A percentile compares a stretch with the other conserved stretches of the same genome.
phyloP scores from a whole-genome alignment of 192 early-diverging fungal species.

The Jimgerdemannia flammicorona region DNA sequence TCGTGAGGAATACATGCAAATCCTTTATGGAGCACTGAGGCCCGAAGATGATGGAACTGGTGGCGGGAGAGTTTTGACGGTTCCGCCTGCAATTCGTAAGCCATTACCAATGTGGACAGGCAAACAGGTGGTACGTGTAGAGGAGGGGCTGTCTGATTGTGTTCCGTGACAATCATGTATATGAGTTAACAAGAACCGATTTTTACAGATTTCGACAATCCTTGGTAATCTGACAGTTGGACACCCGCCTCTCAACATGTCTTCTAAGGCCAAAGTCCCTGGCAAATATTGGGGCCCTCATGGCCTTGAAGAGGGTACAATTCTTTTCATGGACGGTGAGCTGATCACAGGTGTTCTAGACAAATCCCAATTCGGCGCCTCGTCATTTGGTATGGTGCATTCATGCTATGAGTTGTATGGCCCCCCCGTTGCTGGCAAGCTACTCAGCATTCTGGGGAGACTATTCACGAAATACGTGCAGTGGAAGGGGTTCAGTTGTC shows the following conservation, averaged over 20 bases:
- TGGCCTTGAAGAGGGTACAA: conserved; percentile 78
- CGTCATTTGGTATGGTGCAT: conserved; percentile 90
- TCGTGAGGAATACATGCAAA: conserved; percentile 88
- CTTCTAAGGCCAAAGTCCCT: conserved; percentile 83
- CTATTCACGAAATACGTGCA: conserved; percentile 91
- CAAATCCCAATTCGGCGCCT: conserved; percentile 96
- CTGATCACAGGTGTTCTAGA: conserved; percentile 92
- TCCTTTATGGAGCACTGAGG: conserved; percentile 84
- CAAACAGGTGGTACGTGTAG: conserved; percentile 76
- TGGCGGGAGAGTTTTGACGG: conserved; percentile 75
- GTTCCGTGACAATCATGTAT: conserved; percentile 7
- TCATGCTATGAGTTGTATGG: conserved; percentile 95
- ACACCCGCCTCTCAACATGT: conserved; percentile 76
- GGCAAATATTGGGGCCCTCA: conserved; percentile 80
- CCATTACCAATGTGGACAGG: conserved; percentile 93
- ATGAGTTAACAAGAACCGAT: conserved; percentile 4
- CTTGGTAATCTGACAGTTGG: conserved; percentile 86
- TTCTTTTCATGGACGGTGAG: conserved; percentile 85
- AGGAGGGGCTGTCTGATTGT: background rate
- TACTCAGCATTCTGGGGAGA: conserved; percentile 87
- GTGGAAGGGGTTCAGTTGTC: conserved; percentile 88
- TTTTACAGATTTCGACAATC: conserved; percentile 73
- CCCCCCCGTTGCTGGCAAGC: conserved; percentile 78
- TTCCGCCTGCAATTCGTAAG: conserved; percentile 86
- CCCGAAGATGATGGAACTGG: conserved; percentile 69